These are phyloP conservation scores for Nicotiana attenuata DNA, from an alignment of 257 asterid species.

Conservation along the genomic window DNA sequence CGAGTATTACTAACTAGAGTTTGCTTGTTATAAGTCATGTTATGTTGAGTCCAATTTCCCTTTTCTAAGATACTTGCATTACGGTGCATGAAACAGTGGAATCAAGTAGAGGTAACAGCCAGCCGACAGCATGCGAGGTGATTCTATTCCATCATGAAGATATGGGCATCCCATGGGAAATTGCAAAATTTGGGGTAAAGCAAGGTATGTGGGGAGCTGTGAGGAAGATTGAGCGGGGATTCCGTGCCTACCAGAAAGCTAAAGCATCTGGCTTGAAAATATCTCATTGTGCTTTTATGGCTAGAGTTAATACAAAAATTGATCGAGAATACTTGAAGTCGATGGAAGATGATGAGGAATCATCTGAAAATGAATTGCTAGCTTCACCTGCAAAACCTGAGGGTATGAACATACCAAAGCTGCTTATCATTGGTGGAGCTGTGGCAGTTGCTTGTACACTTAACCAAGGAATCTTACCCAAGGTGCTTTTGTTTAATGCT, in stretches of 20 bases:
- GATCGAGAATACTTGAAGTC: slow-evolving; percentile 45
- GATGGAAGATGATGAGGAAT: slow-evolving; percentile 29
- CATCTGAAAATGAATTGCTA: slow-evolving; percentile 27
- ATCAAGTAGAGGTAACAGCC: slow-evolving; percentile 50
- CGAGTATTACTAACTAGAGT: neutral
- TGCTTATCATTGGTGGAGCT: slow-evolving; percentile 65
- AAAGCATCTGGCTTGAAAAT: slow-evolving; percentile 44
- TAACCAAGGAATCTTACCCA: slow-evolving; percentile 65
- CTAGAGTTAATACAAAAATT: slow-evolving; percentile 63
- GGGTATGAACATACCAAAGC: slow-evolving; percentile 61
- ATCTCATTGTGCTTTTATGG: slow-evolving; percentile 69
- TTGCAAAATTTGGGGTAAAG: slow-evolving; percentile 74
- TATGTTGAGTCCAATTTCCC: neutral
- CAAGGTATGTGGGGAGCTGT: slow-evolving; percentile 95
- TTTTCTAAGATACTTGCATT: neutral
- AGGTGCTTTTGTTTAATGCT: slow-evolving; percentile 59
- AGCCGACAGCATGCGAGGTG: slow-evolving; percentile 69
- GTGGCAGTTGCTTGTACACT: slow-evolving; percentile 60
- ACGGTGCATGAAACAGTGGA: slow-evolving; percentile 48
- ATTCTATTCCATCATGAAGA: slow-evolving; percentile 82
- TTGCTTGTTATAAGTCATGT: neutral
- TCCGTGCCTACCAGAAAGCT: slow-evolving; percentile 65
- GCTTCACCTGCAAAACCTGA: slow-evolving; percentile 30
- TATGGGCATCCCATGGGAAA: slow-evolving; percentile 97
- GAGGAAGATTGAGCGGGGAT: slow-evolving; percentile 62